Evolutionary conservation across 2,329 filamentous ascomycete species (phyloP), one percentile per base, ranked within the genome.

Genomic region (Scleromitrula shiraiana): DNA sequence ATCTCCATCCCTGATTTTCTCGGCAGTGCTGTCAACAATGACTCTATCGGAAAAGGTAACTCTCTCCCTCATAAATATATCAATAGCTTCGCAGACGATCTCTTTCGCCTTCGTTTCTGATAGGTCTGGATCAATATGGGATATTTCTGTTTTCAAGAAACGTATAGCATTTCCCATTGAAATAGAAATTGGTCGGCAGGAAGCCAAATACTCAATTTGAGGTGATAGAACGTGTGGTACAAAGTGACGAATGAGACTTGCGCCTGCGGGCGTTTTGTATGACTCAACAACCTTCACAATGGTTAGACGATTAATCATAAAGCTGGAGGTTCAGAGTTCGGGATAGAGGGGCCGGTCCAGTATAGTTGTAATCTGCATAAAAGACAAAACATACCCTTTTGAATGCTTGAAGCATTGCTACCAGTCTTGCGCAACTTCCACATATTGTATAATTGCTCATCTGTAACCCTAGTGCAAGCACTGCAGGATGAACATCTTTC

Each of bases 141-240:
- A 85, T 63, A 98, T 91, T 61, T 88, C 81, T 40, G 95, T 80
- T 72, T 98, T 98, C 41, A 98, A 76, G 75, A 89, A 91, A 46
- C 93, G 81, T 63, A 98, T 95, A 29, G 89, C 89, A 65, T 97
- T 98, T 52, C 93, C 93, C 83, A 97, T 95, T 53, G 88, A 88
- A 67, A 95, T 93, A 56, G 88, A 94, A 69, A 98, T 86, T 27
- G 93, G 90, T n/a, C 93, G 83, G 63, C 90, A 96, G 57, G 88
- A 88, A 51, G 88, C 87, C 52, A 98, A 77, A 63, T 94, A 96
- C 56, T 94, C 89, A 62, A 98, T 96, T 68, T 98, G 93, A 30
- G 90, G 88, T 61, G 89, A 93, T 51, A 98, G 80, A 55, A 88
- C 82, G 67, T 97, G 88, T 9, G 87, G 85, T 26, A 88, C 93